Percentiles rank a stretch among this genome's conserved stretches.
phyloP scores from a whole-genome alignment of 257 asterid species.

The Solanum neorickii region DNA sequence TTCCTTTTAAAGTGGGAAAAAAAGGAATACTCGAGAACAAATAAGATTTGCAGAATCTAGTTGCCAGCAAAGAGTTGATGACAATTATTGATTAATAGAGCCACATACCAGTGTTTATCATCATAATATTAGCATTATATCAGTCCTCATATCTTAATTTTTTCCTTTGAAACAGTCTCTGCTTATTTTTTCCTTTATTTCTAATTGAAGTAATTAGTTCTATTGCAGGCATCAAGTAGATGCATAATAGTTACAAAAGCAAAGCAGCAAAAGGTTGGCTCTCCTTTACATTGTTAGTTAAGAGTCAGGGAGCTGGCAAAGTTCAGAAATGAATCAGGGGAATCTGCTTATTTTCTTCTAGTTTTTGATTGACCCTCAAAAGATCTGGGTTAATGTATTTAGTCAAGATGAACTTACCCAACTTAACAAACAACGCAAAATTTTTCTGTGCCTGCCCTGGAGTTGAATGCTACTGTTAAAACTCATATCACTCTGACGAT shows the following conservation, averaged over 20 bases:
- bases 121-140: neutral
- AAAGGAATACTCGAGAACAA: neutral
- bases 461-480: slow-evolving; percentile 29
- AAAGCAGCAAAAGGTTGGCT: too few species aligned
- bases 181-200: too few species aligned
- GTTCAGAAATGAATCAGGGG: too few species aligned
- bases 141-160: neutral
- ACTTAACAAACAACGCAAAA: slow-evolving; percentile 81
- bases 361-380: neutral
- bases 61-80: neutral
- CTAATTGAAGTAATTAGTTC: too few species aligned
- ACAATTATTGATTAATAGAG: neutral
- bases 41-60: neutral
- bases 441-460: slow-evolving; percentile 54
- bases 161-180: neutral
- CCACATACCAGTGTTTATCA: neutral
- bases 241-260: too few species aligned
- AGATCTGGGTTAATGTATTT: neutral
- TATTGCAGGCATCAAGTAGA: too few species aligned
- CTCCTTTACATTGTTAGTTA: too few species aligned
- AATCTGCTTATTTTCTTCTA: neutral
- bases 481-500: slow-evolving; percentile 52
- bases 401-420: slow-evolving; percentile 50
- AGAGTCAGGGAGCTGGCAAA: too few species aligned
- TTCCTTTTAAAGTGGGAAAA: neutral